Evolutionary conservation across 2,329 filamentous ascomycete genomes (phyloP).

Genomic region (Colletotrichum sp.): DNA sequence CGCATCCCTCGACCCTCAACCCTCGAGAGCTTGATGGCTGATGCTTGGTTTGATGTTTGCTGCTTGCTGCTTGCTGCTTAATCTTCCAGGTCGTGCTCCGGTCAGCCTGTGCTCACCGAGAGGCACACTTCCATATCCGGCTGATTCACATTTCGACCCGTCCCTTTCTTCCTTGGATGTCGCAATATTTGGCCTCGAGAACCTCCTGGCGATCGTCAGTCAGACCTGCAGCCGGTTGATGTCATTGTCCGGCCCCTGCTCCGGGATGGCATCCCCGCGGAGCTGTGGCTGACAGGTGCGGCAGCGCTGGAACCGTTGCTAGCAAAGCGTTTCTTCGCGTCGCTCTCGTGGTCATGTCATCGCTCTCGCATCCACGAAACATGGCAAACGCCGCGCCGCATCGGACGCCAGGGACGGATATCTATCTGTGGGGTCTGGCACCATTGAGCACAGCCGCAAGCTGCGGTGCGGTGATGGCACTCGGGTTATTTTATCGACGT

Average conservation of each 20-base stretch:
- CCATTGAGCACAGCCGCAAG: slow-evolving; percentile 18
- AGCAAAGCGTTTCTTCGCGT: background rate
- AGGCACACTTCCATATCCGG: slow-evolving; percentile 1
- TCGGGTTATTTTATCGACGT: background rate
- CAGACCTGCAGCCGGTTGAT: slow-evolving; percentile 10
- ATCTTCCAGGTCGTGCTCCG: background rate
- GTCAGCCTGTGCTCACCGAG: slow-evolving; percentile 10
- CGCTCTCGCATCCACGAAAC: slow-evolving; percentile 2
- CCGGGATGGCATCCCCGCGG: background rate
- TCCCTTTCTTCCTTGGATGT: background rate
- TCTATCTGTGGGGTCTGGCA: background rate
- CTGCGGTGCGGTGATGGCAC: background rate
- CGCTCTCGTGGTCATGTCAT: background rate
- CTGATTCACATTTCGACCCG: background rate
- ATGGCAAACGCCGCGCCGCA: background rate
- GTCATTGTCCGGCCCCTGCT: slow-evolving; percentile 9
- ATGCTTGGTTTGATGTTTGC: background rate
- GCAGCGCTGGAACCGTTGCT: background rate
- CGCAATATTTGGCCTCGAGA: background rate
- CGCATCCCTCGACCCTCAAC: background rate
- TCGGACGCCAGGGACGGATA: background rate
- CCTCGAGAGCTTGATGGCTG: background rate
- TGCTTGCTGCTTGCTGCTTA: background rate
- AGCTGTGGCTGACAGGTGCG: background rate
- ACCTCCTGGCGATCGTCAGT: background rate